Conservation (phyloP, 345 rosid genomes). For the Populus nigra region DNA sequence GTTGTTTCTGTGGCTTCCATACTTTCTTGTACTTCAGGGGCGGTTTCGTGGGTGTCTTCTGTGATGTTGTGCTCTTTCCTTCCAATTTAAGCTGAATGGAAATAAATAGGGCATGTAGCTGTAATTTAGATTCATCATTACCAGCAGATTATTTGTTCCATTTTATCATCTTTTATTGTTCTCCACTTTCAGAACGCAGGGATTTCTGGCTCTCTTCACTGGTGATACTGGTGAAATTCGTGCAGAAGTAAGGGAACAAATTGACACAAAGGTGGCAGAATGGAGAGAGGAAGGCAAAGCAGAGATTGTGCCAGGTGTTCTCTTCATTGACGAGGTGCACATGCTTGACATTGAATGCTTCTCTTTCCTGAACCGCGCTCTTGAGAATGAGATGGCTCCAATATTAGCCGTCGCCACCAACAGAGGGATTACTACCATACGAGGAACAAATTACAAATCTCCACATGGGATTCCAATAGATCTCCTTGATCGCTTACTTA, state of each 20-base stretch:
- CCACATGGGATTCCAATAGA: slow-evolving; percentile 97
- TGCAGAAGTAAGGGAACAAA: slow-evolving; percentile 91
- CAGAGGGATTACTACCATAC: slow-evolving; percentile 84
- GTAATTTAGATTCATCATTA: neutral
- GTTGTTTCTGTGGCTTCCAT: neutral
- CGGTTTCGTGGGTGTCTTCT: neutral
- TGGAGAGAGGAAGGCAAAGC: slow-evolving; percentile 99
- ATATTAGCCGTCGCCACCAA: slow-evolving; percentile 91
- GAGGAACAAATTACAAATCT: slow-evolving; percentile 88
- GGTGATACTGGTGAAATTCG: slow-evolving; percentile 97
- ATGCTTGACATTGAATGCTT: slow-evolving; percentile 98
- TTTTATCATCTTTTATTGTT: neutral
- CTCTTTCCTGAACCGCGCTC: slow-evolving; percentile 93
- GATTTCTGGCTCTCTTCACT: slow-evolving; percentile 91
- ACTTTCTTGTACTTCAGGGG: neutral
- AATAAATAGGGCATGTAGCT: neutral
- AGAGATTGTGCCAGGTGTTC: slow-evolving; percentile 91
- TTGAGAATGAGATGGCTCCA: slow-evolving; percentile 97
- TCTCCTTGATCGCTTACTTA: slow-evolving; percentile 88
- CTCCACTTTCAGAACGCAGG: slow-evolving; percentile 60
- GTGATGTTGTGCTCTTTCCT: neutral
- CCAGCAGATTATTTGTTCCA: neutral
- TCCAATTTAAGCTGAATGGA: neutral
- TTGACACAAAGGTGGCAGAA: slow-evolving; percentile 92
- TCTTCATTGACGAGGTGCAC: slow-evolving; percentile 95